Evolutionary conservation across 2,329 filamentous ascomycete genomes (phyloP).

Genomic region (Monascus ruber): DNA sequence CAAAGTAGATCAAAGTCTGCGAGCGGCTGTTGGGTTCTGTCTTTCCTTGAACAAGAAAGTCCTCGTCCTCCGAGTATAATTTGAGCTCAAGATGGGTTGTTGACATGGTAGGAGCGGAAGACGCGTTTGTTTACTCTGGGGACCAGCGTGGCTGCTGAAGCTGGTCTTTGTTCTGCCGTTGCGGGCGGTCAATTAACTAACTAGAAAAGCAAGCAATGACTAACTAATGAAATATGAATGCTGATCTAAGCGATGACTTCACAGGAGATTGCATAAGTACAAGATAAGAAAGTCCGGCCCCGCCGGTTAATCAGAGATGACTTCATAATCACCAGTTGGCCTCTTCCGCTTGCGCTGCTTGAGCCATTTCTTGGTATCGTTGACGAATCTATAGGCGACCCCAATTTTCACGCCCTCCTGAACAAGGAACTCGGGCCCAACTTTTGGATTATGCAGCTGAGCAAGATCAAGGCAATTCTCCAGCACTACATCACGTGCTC

Average conservation of each 20-base stretch:
- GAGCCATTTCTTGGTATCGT: not conserved
- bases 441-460: not conserved
- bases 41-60: too few species aligned
- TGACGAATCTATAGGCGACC: not conserved
- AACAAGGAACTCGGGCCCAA: not conserved
- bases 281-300: not conserved
- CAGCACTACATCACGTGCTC: not conserved
- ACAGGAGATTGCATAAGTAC: too few species aligned
- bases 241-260: too few species aligned
- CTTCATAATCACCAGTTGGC: not conserved
- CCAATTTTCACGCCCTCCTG: not conserved
- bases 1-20: too few species aligned
- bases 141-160: not conserved
- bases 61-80: too few species aligned
- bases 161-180: not conserved
- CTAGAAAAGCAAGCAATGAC: too few species aligned
- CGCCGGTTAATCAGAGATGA: not conserved
- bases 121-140: not conserved
- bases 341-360: not conserved
- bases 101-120: too few species aligned
- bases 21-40: too few species aligned
- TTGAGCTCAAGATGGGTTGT: too few species aligned
- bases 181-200: not conserved
- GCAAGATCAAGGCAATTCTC: not conserved
- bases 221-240: too few species aligned